Base-by-base conservation (phyloP, 176 grass and related monocot genomes). In the Sorghum bicolor region DNA sequence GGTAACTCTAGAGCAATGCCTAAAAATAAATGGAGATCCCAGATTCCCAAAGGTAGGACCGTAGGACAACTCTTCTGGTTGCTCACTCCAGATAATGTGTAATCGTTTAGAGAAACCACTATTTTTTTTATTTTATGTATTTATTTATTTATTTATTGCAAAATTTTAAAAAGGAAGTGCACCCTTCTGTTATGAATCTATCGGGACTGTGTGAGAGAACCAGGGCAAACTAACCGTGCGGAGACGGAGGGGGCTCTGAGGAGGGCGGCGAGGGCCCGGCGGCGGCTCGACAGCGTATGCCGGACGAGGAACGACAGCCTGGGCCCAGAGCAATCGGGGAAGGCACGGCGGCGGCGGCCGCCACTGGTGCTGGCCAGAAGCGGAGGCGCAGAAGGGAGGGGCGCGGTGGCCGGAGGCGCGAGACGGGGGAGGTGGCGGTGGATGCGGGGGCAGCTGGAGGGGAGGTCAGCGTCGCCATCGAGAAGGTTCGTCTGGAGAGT, bases 191-290 rank as follows among this genome's bases (percentile, higher is more conserved):
- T 53, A 53, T 22, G 50, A 22, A 53, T 53, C 50, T 53, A 53
- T 22, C 50, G 6, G 50, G 50, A 22, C 19, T 53, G 19, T 8
- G 19, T 22, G 6, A 57, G 8, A 57, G 50, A 57, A 24, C 20
- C 20, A 57, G 8, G 63, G 25, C 19, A 40, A 47, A 31, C 31
- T 80, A 70, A 89, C 87, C 87, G 4, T 81, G 62, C 9, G 82
- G 64, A 64, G 87, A 61, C 28, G 81, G 75, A 34, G 87, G 87
- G 19, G 87, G 82, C 30, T 75, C 82, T 12, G 87, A 80, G 28
- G 87, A 75, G 62, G 87, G 82, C 19, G 87, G 87, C 12, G 72
- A 81, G 19, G 87, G 82, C 20, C 87, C 78, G 12, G 87, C 77
- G 65, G 82, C 82, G 19, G 70, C 78, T 48, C 39, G 50, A 65